Base-by-base conservation (phyloP, 129 eudicot genomes). In the Tagetes patula region DNA sequence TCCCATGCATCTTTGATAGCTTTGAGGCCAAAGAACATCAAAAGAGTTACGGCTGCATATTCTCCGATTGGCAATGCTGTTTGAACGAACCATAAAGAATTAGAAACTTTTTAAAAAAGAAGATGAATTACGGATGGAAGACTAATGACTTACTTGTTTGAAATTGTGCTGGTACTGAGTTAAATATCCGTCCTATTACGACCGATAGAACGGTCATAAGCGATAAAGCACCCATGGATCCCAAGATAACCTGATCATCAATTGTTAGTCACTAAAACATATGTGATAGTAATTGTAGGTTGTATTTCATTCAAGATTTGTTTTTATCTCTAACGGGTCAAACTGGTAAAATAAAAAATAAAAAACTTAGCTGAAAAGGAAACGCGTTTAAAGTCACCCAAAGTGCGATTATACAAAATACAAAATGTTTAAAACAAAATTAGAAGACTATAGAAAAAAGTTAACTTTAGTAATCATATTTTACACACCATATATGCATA, bases 1-100 rank as follows among this genome's bases (percentile, higher is more conserved):
- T 94, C 96, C 99, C 99, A 94, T 41, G 99, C 97, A 88, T 90
- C 97, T 67, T 90, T 94, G 48, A 94, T 94, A 10, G 99, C 81
- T 81, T 94, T 94, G 31, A 94, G 90, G 46, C 99, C 99, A 54
- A 94, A 94, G 83, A 94, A 94, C 89, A 88, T 73, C 77, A 94
- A 69, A 71, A 94, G 97, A 52, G 94, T 79, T 40, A 94, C 91
- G 2, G 97, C 99, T 48, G 97, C 97, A 49, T 94, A 94, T 80
- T 94, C 99, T 84, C 99, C 99, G 45, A 94, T 83, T 13, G 99
- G 99, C 78, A 94, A 80, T 43, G 99, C 97, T 90, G 97, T 76
- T 74, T 27, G 43, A 31, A 71, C n/a, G 39, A 64, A 65, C 65
- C 30, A 70, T 48, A 5, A 20, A 70, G 50, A 38, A 65, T 46